Base-by-base conservation (phyloP, 164 flowering plant species). In the Magnolia sinica region DNA sequence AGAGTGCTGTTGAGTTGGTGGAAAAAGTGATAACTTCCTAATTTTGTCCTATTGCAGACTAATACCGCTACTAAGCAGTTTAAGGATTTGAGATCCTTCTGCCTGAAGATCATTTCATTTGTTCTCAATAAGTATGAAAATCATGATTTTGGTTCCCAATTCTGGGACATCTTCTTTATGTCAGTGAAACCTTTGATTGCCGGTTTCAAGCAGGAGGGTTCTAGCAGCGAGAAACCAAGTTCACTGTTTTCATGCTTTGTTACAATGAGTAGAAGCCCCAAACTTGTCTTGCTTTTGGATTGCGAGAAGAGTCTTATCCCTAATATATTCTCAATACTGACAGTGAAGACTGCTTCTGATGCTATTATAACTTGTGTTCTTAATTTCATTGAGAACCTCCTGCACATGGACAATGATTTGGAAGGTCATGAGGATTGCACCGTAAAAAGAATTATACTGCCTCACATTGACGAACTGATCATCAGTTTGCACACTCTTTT, bases 191-290 rank as follows among this genome's bases (percentile, higher is more conserved):
- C 93, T 50, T 86, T 92, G 59, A 79, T 96, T 77, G 87, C 87
- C 23, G 74, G 84, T 80, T 96, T 96, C 84, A 94, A 88, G 87
- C 89, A 86, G 79, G 98, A 91, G 84, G 93, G 92, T 72, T 85
- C 97, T 76, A 92, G 98, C 68, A 92, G 99, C 78, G 91, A 91
- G 81, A 91, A 87, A 77, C 98, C 97, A 74, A 96, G 97, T 76
- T 90, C 98, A 1, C 83, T 96, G 76, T 96, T 94, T 73, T 86
- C 91, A 72, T 96, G 98, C 84, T 94, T 96, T 83, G 74, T 94
- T 77, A 88, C 92, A 10, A 92, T 96, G 98, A 94, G 97, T 80
- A 83, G 83, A 85, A 94, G 91, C 85, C 83, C 79, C 73, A 79
- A 76, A 8, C 93, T 96, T 55, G 91, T 89, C n/a, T 77, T 91